Base-by-base conservation (phyloP, 768 basidiomycete genomes). In the Boletus fagicola region DNA sequence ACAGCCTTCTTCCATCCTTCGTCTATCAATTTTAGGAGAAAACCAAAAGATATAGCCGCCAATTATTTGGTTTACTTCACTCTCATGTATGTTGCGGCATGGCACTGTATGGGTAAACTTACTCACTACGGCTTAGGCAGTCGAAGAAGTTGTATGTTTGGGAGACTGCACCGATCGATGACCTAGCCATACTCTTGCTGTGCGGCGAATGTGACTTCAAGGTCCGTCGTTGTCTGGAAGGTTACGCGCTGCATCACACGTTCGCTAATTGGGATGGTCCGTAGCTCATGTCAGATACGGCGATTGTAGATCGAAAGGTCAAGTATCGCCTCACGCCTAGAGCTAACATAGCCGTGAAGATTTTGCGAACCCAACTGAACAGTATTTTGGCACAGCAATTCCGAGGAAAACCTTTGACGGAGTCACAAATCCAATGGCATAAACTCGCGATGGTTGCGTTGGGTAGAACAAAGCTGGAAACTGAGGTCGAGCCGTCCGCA, bases 191-290 rank as follows among this genome's bases (percentile, higher is more conserved):
- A 51, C 67, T 92, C 28, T 76, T 98, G 18, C 75, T 98, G 1
- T 98, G 94, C 57, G 96, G 96, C 10, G 96, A 98, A 59, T 77
- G 81, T 24, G 96, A 98, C 55, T 88, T 91, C 76, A 94, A 89
- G 83, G 93, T 85, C 69, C 53, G 77, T 60, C 18, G 13, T 31
- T 52, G 1, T 56, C 30, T 48, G 16, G 43, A 22, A 46, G 31
- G 48, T 57, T 12, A 20, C 28, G 13, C 31, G 24, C 39, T 22
- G 46, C 22, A 40, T n/a, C n/a, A 9, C 15, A 16, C 33, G 45
- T 52, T 63, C 54, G 15, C 44, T 56, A 43, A 66, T 33, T 4
- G 36, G 22, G 44, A 39, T 36, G 28, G 8, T 35, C 5, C 44
- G 40, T 61, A 98, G 95, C 76, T 89, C 28, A 74, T 84, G 38